phyloP scores from a whole-genome alignment of 2,329 filamentous ascomycete genomes.

The Curvularia verruculosa region DNA sequence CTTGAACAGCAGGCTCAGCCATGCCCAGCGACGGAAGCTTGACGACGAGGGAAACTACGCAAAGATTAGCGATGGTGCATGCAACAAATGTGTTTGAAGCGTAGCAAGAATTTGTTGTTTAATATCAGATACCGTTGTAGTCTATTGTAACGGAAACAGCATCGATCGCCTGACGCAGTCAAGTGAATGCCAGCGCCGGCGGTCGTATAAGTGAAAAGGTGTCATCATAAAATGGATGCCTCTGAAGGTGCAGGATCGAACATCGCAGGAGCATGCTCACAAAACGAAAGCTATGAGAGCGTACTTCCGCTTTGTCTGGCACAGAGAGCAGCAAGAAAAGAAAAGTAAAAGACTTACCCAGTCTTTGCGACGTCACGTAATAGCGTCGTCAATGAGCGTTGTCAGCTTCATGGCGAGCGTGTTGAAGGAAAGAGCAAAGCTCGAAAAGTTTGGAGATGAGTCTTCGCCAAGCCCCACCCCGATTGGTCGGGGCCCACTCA shows the following conservation, averaged over 20 bases:
- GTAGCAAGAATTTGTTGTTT: constrained; percentile 3
- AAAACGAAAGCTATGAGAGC: background rate
- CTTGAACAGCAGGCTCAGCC: constrained; percentile 17
- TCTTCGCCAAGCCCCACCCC: constrained; percentile 15
- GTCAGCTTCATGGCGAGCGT: constrained; percentile 19
- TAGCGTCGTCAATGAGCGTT: constrained; percentile 14
- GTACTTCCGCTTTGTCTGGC: background rate
- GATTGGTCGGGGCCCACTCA: constrained; percentile 9
- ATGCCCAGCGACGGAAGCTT: constrained; percentile 18
- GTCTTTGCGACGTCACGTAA: constrained; percentile 18
- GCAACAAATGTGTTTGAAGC: background rate
- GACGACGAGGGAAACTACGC: constrained; percentile 19
- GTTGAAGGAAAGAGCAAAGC: constrained; percentile 8
- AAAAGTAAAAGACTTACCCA: constrained; percentile 13
- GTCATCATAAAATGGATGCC: constrained; percentile 32
- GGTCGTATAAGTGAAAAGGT: constrained; percentile 34
- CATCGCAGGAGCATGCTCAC: constrained; percentile 2
- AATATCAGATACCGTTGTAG: constrained; percentile 50
- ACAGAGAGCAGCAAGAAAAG: background rate
- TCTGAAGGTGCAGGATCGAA: background rate
- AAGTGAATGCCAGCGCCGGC: constrained; percentile 41
- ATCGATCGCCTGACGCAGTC: constrained; percentile 37
- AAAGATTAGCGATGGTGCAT: constrained; percentile 14
- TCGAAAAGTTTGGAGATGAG: constrained; percentile 13
- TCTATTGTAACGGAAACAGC: constrained; percentile 45